Evolutionary conservation across 164 flowering plant species (phyloP).

Genomic region (Stephania japonica): DNA sequence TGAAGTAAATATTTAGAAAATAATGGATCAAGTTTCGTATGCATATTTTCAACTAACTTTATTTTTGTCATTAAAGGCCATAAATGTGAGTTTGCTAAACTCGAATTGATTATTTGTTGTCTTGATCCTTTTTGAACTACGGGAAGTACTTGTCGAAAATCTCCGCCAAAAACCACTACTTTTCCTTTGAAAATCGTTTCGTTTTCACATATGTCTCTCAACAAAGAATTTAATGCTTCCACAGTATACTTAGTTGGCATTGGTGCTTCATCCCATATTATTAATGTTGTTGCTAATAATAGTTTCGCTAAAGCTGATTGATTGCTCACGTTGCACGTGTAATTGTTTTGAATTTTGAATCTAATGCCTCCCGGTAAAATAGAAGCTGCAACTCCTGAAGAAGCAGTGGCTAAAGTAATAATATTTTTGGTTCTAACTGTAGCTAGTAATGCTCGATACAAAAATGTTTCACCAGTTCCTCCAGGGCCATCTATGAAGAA

Average conservation of each 20-base stretch:
- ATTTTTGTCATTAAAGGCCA: no score
- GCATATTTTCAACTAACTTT: no score
- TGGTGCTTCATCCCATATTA: slow-evolving; percentile 16
- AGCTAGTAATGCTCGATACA: not conserved
- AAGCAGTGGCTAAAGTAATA: not conserved
- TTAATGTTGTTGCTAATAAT: not conserved
- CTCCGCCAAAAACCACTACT: no score
- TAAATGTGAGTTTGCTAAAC: no score
- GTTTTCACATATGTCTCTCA: not conserved
- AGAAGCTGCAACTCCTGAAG: not conserved
- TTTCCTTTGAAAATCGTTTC: slow-evolving; percentile 8
- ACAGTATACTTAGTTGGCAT: slow-evolving; percentile 1
- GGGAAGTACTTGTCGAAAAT: no score
- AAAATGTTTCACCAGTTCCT: not conserved
- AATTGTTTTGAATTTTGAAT: not conserved
- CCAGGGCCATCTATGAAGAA: slow-evolving; percentile 4
- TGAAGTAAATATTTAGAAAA: no score
- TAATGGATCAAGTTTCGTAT: no score
- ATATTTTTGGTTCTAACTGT: not conserved
- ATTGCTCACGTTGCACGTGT: not conserved
- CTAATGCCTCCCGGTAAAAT: not conserved
- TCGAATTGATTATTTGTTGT: no score
- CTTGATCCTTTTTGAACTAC: no score
- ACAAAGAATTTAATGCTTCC: slow-evolving; percentile 9
- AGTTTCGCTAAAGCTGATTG: not conserved